Base-by-base conservation (phyloP, 2,329 filamentous ascomycete genomes). In the Trichoderma sp. region DNA sequence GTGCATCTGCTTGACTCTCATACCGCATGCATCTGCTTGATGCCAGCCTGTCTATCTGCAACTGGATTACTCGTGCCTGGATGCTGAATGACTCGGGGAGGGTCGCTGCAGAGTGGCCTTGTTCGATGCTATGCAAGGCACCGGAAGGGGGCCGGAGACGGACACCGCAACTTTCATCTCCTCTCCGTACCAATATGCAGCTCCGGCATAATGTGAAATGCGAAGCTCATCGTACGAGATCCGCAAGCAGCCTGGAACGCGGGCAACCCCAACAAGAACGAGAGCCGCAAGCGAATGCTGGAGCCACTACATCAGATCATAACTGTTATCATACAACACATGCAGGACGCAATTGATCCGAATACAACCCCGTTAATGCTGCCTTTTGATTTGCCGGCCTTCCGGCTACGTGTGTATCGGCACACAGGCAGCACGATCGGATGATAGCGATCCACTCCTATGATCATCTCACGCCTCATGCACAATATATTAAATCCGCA, bases 401-500 rank as follows among this genome's bases (percentile, higher is more conserved):
- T 38, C 71, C 62, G 62, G 27, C 62, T 35, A 63, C 18, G 31
- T 72, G 59, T 72, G 29, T 72, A 64, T 72, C 69, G 69, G 63
- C 71, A 74, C 63, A 59, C 63, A 38, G 45, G 31, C 45, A 66
- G 71, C 62, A 65, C 71, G 71, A 74, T 74, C 71, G 71, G 71
- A 74, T 74, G 71, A 74, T 74, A 14, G 71, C 62, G 71, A 74
- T 74, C 71, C 71, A 74, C 63, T 67, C 59, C 38, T 59, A 60
- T 67, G 62, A 65, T 67, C 71, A 74, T 66, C 71, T 50, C 33
- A 74, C 45, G 45, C 71, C 63, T 56, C 71, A 74, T 74, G 71
- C 71, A 63, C 41, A 74, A 74, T 74, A 74, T 74, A 74, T 74
- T 74, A 72, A 67, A 66, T 74, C 59, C 63, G 66, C 68, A 41